These are phyloP conservation scores for Entrophospora sp. DNA, from an alignment of 192 early-diverging fungal species.

Conservation along the genomic window DNA sequence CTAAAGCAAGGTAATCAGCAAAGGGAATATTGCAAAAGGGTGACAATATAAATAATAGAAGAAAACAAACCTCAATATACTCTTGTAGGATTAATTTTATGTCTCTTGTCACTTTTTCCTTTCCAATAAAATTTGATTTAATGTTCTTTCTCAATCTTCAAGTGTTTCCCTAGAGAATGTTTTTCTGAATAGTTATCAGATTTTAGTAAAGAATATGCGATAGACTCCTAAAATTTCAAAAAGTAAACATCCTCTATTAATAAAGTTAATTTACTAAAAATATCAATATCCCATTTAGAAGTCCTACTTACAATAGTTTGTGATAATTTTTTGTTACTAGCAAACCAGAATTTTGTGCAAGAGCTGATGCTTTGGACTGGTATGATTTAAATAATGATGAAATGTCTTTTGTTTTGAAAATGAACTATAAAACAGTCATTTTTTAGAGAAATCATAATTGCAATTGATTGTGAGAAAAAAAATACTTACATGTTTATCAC, in stretches of 20 bases:
- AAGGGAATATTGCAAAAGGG: neutral
- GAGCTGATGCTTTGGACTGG: neutral
- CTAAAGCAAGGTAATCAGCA: slow-evolving; percentile 9
- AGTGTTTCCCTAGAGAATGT: slow-evolving; percentile 8
- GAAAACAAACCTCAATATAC: neutral
- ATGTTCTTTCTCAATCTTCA: slow-evolving; percentile 6
- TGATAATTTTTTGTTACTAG: slow-evolving; percentile 11
- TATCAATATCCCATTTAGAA: neutral
- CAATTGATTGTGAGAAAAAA: neutral
- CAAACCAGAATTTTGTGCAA: slow-evolving; percentile 11
- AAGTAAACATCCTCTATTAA: neutral
- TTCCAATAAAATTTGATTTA: neutral
- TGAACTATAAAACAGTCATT: slow-evolving; percentile 1
- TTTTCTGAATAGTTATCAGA: neutral
- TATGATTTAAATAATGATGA: slow-evolving; percentile 7
- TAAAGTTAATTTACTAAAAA: neutral
- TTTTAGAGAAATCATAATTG: neutral
- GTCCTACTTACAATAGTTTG: slow-evolving; percentile 15
- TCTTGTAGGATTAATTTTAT: neutral
- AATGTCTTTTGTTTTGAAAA: slow-evolving; percentile 14
- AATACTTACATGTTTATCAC: neutral
- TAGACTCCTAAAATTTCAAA: slow-evolving; percentile 7
- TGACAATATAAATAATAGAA: neutral
- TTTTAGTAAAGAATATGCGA: slow-evolving; percentile 10
- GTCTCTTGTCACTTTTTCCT: slow-evolving; percentile 2